Percentiles rank a stretch among this genome's conserved stretches.
Conservation (phyloP, 352 stramenopile genomes). For the Pythium phragmiticola region DNA sequence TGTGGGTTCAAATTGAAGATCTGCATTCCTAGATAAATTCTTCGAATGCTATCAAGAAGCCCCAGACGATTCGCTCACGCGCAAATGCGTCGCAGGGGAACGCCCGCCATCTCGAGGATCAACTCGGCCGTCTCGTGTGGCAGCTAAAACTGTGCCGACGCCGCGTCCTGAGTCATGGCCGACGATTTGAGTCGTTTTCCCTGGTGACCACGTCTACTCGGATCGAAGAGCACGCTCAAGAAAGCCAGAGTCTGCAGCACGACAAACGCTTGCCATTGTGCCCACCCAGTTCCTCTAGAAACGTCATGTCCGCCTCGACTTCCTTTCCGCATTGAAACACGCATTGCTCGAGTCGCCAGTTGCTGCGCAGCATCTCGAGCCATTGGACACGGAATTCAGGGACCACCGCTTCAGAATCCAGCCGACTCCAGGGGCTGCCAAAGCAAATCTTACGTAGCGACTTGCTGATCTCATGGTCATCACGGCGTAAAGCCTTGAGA, state of each 20-base stretch:
- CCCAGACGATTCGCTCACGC: background rate
- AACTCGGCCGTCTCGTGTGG: background rate
- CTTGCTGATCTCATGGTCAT: too few relatives aligned
- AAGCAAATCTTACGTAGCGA: too few relatives aligned
- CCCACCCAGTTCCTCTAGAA: background rate
- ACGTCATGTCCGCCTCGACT: background rate
- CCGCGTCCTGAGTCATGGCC: too few relatives aligned
- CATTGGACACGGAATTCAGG: too few relatives aligned
- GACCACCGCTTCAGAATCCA: too few relatives aligned
- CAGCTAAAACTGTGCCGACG: background rate
- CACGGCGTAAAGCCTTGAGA: too few relatives aligned
- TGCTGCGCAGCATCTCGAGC: too few relatives aligned
- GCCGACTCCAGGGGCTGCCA: too few relatives aligned
- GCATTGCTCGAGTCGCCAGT: too few relatives aligned
- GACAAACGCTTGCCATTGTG: background rate
- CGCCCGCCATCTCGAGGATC: slow-evolving; percentile 2
- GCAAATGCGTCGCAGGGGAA: slow-evolving; percentile 4
- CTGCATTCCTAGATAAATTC: too few relatives aligned
- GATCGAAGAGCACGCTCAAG: background rate
- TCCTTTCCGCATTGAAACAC: background rate
- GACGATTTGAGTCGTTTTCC: background rate
- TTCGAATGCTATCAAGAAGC: too few relatives aligned
- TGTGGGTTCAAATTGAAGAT: too few relatives aligned
- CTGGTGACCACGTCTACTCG: background rate
- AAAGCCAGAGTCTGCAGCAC: background rate